These are phyloP conservation scores for Omphalea diandra DNA, from an alignment of 441 rosid genomes.

Conservation along the genomic window DNA sequence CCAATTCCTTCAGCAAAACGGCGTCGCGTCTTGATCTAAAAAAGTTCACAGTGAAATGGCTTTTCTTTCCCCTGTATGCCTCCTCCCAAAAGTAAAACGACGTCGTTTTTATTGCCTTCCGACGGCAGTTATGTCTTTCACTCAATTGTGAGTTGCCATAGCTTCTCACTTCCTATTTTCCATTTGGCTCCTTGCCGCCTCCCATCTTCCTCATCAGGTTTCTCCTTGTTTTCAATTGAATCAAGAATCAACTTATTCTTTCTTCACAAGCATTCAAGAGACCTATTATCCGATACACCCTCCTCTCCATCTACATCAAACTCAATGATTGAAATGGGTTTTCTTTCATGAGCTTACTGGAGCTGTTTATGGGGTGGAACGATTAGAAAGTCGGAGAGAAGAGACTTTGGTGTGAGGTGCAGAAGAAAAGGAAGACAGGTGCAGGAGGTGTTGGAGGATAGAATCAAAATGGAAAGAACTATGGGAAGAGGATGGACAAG, in stretches of 20 bases:
- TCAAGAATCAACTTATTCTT: conserved; percentile 48
- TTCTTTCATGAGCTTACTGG: conserved; percentile 22
- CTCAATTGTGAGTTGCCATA: no score
- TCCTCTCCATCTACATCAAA: conserved; percentile 29
- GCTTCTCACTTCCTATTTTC: no score
- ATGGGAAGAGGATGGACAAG: conserved; percentile 48
- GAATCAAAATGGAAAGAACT: conserved; percentile 62
- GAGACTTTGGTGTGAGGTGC: conserved; percentile 30
- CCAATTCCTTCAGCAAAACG: no score
- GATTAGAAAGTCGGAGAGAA: conserved; percentile 39
- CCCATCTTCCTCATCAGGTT: no score
- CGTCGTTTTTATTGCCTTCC: no score
- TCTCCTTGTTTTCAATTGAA: no score
- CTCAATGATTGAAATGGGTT: conserved; percentile 32
- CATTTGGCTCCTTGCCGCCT: no score
- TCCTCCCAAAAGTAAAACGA: no score
- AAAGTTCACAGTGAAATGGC: no score
- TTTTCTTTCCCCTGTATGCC: no score
- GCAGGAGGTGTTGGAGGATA: conserved; percentile 72
- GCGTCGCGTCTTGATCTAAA: no score
- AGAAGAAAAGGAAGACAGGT: conserved; percentile 46
- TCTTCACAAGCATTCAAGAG: conserved; percentile 46
- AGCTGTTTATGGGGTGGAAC: conserved; percentile 32
- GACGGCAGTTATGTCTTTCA: no score
- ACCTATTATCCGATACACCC: conserved; percentile 25